Evolutionary conservation across 139 green algal genomes (phyloP), one percentile per base, ranked within the genome.

Genomic region (Astrephomene gubernaculifera): DNA sequence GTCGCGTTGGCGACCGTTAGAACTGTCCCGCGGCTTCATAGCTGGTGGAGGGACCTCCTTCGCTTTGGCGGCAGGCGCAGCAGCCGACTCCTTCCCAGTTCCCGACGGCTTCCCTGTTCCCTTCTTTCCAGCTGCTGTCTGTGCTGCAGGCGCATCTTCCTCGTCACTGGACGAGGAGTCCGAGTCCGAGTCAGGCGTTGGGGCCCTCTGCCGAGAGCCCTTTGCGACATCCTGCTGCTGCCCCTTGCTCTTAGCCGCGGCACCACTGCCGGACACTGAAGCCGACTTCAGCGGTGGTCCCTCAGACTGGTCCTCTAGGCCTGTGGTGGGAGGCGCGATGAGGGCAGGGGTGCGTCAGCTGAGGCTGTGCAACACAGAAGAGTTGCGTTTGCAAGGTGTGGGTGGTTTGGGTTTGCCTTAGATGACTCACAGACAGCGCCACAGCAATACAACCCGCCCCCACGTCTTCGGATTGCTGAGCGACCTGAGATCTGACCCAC

Each of bases 271-370:
- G 5, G 53, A 38, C 39, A 52, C 67, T 36, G 64, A 44, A 10
- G 43, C 53, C 41, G 25, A 39, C 57, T 73, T 54, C 29, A 27
- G 25, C 57, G 57, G 25, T 24, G 71, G 12, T 6, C n/a, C 45
- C 0, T 80, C 71, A 8, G 71, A 49, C 31, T 67, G 71, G 4
- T 80, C 71, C 21, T 80, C 71, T 31, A 80, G 45, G 31, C 71
- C 71, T 80, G 44, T 29, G 39, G 39, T 17, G 12, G 49, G 49
- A 17, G 12, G 49, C 49, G 49, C 49, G 17, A 12, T 12, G 49
- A 17, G 49, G 12, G 17, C 49, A 57, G 12, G 49, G 49, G 12
- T 57, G 49, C n/a, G n/a, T n/a, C n/a, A n/a, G n/a, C n/a, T n/a
- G n/a, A n/a, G n/a, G n/a, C n/a, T n/a, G n/a, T n/a, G n/a, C n/a